phyloP scores from a whole-genome alignment of 169 alveolate species.

The Cyclospora cayetanensis region DNA sequence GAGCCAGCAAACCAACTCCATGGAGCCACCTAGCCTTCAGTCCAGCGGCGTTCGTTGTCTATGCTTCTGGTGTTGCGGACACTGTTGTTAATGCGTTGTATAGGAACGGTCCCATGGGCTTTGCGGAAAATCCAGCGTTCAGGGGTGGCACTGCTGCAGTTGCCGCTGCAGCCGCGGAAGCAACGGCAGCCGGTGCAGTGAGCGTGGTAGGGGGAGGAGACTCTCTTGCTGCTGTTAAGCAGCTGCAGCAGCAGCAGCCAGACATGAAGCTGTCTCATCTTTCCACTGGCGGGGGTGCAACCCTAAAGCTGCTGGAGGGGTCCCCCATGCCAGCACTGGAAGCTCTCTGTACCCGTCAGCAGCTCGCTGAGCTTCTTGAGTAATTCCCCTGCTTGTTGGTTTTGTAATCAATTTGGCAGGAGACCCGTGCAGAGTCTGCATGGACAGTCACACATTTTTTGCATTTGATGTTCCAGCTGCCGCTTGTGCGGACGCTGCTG shows the following conservation, averaged over 20 bases:
- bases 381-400: too few species aligned
- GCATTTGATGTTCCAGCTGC: too few species aligned
- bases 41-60: too few species aligned
- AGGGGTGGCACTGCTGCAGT: conserved; percentile 87
- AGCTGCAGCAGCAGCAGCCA: conserved; percentile 82
- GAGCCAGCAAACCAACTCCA: too few species aligned
- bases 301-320: conserved; percentile 97
- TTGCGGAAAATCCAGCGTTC: conserved; percentile 92
- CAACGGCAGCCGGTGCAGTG: conserved; percentile 89
- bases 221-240: conserved; percentile 93
- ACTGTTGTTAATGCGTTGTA: not conserved
- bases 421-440: not conserved
- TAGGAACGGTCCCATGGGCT: conserved; percentile 86
- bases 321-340: conserved; percentile 95
- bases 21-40: too few species aligned
- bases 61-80: not conserved
- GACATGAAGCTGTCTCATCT: conserved; percentile 90
- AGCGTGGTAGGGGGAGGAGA: conserved; percentile 97
- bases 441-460: too few species aligned
- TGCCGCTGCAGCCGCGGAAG: conserved; percentile 74
- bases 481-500: too few species aligned
- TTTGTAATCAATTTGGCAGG: too few species aligned
- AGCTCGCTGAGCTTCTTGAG: not conserved
- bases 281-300: conserved; percentile 99
- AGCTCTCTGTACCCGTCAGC: conserved; percentile 78